A percentile compares a stretch with the other conserved stretches of the same genome.
These are phyloP conservation scores for Viridothelium virens DNA, from an alignment of 495 filamentous ascomycete genomes.

Conservation along the genomic window DNA sequence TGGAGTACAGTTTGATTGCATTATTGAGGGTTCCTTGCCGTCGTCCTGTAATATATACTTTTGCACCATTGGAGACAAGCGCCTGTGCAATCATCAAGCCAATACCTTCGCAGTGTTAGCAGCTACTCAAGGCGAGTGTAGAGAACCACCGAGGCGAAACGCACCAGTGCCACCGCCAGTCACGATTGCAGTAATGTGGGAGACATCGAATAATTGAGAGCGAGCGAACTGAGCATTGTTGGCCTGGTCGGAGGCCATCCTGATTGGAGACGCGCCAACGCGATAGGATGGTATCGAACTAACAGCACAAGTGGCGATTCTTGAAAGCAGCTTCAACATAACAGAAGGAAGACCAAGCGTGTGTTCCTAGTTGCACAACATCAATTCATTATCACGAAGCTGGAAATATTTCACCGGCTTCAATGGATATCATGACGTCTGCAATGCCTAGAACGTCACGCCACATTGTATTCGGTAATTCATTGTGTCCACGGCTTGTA, in stretches of 20 bases:
- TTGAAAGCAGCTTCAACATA: neutral
- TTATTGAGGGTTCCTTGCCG: slow-evolving; percentile 29
- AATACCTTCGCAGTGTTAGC: slow-evolving; percentile 32
- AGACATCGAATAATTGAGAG: slow-evolving; percentile 34
- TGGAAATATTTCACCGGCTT: too few species aligned
- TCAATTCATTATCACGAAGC: too few species aligned
- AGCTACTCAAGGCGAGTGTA: neutral
- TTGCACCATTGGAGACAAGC: slow-evolving; percentile 70
- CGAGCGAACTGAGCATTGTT: slow-evolving; percentile 27
- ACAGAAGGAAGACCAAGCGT: too few species aligned
- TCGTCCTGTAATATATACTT: slow-evolving; percentile 38
- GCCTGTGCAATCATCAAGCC: slow-evolving; percentile 76
- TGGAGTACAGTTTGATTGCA: slow-evolving; percentile 27
- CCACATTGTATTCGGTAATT: neutral
- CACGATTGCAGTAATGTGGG: slow-evolving; percentile 32
- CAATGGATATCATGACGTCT: slow-evolving; percentile 7
- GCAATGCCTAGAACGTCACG: neutral
- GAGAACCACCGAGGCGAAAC: neutral
- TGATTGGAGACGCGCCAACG: slow-evolving; percentile 2
- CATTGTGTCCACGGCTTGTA: neutral
- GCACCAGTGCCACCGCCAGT: slow-evolving; percentile 32
- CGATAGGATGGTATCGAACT: neutral
- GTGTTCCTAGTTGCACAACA: too few species aligned
- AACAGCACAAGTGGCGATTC: neutral
- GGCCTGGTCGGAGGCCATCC: slow-evolving; percentile 24